These are phyloP conservation scores for Serendipita vermifera DNA, from an alignment of 768 basidiomycete genomes.

Conservation along the genomic window DNA sequence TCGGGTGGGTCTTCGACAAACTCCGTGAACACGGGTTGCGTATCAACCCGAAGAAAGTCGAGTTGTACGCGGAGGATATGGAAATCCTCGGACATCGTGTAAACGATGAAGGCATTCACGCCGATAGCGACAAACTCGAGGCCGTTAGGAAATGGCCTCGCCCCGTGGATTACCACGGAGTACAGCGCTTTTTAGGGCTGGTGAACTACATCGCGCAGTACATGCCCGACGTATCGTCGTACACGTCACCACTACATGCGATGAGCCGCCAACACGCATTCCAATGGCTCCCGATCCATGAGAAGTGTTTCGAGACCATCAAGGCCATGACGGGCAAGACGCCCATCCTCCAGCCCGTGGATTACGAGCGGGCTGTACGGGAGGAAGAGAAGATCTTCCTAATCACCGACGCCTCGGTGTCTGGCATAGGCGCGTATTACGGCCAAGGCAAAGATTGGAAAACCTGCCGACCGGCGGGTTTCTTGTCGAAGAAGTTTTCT, in stretches of 20 bases:
- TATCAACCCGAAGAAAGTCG: constrained; percentile 8
- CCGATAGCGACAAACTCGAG: constrained; percentile 10
- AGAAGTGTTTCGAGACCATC: not conserved
- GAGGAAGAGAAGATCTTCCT: too few species aligned
- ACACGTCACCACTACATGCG: constrained; percentile 2
- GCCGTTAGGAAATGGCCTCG: not conserved
- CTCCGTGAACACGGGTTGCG: constrained; percentile 12
- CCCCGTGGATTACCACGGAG: not conserved
- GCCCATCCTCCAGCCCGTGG: not conserved
- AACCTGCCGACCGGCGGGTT: constrained; percentile 15
- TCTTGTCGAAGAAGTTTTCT: constrained; percentile 16
- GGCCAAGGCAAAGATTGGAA: too few species aligned
- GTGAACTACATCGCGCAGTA: constrained; percentile 16
- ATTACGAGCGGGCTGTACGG: too few species aligned
- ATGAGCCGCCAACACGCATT: not conserved
- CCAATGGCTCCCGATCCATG: too few species aligned
- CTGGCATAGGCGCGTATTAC: too few species aligned
- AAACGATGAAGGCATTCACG: constrained; percentile 3
- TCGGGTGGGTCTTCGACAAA: constrained; percentile 5
- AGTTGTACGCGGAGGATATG: not conserved
- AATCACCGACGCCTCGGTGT: too few species aligned
- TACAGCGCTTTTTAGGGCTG: constrained; percentile 15
- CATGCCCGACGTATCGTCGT: constrained; percentile 13
- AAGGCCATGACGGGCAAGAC: not conserved
- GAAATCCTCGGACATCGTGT: constrained; percentile 11